phyloP scores from a whole-genome alignment of 2,329 filamentous ascomycete genomes.

The Ophiostoma himal-ulmi region DNA sequence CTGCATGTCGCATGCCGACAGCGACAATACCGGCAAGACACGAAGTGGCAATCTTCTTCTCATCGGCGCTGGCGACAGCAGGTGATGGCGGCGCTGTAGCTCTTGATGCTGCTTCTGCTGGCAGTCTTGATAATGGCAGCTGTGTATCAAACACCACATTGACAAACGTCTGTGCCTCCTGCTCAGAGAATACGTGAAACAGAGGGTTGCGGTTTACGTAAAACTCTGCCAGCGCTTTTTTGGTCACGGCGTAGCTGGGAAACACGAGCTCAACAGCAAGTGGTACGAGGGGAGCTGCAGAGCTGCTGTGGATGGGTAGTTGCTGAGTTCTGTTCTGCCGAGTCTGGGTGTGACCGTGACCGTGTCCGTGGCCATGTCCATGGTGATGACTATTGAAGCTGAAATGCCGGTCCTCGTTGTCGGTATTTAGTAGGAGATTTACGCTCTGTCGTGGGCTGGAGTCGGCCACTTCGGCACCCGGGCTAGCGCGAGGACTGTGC shows the following conservation, averaged over 20 bases:
- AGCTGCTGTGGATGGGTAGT: neutral
- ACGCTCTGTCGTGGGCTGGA: conserved; percentile 15
- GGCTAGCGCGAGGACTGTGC: conserved; percentile 9
- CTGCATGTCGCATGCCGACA: conserved; percentile 31
- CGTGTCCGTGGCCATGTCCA: neutral
- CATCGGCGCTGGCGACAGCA: conserved; percentile 4
- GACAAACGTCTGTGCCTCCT: conserved; percentile 26
- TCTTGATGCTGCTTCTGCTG: neutral
- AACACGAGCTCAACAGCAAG: conserved; percentile 25
- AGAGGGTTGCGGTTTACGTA: conserved; percentile 29
- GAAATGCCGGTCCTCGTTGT: neutral
- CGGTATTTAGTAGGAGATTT: neutral
- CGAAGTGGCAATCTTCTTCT: conserved; percentile 27
- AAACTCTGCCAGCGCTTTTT: conserved; percentile 29
- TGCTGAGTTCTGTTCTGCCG: neutral
- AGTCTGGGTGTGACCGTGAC: neutral
- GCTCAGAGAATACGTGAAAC: conserved; percentile 31
- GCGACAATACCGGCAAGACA: conserved; percentile 30
- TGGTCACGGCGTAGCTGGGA: conserved; percentile 26
- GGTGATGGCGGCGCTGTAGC: neutral
- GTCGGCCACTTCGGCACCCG: neutral
- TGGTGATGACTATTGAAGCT: neutral
- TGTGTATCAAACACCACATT: conserved; percentile 25
- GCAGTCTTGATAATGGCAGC: neutral
- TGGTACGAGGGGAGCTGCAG: neutral